Percentiles rank a stretch among this genome's conserved stretches.
phyloP scores from a whole-genome alignment of 371 early-diverging fungal genomes.

The Phascolomyces articulosus region DNA sequence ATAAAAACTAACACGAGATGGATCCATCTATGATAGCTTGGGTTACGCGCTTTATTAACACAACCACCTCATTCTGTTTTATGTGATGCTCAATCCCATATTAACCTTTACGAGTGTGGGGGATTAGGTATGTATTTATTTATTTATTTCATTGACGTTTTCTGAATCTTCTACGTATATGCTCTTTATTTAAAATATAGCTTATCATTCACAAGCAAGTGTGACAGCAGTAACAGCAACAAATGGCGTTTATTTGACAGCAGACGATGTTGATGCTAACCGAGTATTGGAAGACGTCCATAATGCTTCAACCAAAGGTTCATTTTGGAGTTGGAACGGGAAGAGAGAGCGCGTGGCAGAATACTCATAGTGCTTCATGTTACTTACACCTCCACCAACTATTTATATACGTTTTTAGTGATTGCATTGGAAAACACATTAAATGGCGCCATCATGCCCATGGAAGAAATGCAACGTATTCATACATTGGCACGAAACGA shows the following conservation, averaged over 20 bases:
- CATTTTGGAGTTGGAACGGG: not conserved
- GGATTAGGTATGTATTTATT: constrained; percentile 39
- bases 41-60: constrained; percentile 37
- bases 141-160: not conserved
- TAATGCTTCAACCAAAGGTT: constrained; percentile 72
- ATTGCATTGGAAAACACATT: constrained; percentile 90
- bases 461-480: constrained; percentile 74
- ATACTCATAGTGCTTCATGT: too few relatives aligned
- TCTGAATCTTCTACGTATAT: not conserved
- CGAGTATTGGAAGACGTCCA: constrained; percentile 31
- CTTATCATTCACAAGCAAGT: constrained; percentile 78
- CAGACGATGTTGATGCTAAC: constrained; percentile 59
- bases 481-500: constrained; percentile 53
- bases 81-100: constrained; percentile 79
- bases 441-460: constrained; percentile 79
- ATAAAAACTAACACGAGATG: too few relatives aligned
- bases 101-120: constrained; percentile 79
- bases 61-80: constrained; percentile 83
- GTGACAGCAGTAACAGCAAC: constrained; percentile 69
- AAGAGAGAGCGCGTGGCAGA: too few relatives aligned
- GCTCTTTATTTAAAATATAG: constrained; percentile 31
- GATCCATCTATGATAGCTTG: too few relatives aligned
- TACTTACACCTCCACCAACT: not conserved
- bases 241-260: constrained; percentile 68
- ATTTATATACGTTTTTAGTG: constrained; percentile 29